Evolutionary conservation across 163 green algal genomes (phyloP).

Genomic region (Scenedesmus sp.): DNA sequence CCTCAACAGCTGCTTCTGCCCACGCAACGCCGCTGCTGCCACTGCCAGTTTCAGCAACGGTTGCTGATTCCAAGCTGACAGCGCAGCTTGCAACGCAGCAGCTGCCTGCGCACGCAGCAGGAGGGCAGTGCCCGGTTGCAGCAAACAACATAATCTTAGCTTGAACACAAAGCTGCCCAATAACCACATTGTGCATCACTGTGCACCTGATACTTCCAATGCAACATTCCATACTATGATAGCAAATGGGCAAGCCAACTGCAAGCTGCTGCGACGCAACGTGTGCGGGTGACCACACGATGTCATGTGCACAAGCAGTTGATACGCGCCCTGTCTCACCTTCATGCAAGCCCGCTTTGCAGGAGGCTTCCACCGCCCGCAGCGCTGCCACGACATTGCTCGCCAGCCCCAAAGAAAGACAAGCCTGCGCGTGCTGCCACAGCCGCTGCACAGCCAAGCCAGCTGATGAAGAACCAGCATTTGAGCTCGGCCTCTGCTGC

Average conservation of each 20-base stretch:
- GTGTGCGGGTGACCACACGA: no score
- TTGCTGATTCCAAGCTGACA: neutral
- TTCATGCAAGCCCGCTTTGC: neutral
- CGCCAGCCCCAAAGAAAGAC: conserved; percentile 1
- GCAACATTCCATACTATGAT: no score
- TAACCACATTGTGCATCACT: no score
- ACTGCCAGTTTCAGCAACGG: neutral
- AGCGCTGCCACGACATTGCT: neutral
- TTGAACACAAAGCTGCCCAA: no score
- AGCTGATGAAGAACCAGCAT: neutral
- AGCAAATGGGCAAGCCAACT: no score
- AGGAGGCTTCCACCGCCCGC: neutral
- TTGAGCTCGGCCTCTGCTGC: neutral
- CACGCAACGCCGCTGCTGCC: neutral
- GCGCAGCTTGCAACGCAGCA: neutral
- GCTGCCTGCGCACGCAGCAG: neutral
- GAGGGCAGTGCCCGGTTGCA: neutral
- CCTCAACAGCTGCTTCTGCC: neutral
- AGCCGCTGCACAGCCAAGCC: neutral
- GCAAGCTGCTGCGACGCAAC: no score
- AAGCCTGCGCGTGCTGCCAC: neutral
- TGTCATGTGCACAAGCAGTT: neutral
- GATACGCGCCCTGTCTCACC: neutral
- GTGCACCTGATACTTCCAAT: no score
- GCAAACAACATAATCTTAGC: no score